Percentiles rank a stretch among this genome's conserved stretches.
Conservation (phyloP, 139 green algal genomes). For the Nannochloris sp. region DNA sequence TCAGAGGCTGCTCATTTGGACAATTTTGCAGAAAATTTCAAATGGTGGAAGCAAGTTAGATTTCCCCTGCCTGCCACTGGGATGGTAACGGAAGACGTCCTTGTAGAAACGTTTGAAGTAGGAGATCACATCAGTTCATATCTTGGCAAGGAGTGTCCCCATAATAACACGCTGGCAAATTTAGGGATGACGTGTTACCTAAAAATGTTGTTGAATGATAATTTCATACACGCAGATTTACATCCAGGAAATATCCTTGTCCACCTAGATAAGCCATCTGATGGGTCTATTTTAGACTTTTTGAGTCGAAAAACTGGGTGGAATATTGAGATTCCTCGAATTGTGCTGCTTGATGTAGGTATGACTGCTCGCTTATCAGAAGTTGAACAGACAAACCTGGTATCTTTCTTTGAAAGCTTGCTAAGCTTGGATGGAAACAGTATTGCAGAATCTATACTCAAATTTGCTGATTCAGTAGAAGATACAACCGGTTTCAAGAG, state of each 20-base stretch:
- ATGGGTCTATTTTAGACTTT: not conserved
- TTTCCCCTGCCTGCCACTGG: slow-evolving; percentile 23
- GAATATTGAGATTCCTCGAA: slow-evolving; percentile 23
- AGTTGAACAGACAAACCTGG: slow-evolving; percentile 68
- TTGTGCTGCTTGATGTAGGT: slow-evolving; percentile 80
- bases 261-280: not conserved
- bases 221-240: slow-evolving; percentile 91
- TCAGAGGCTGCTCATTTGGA: slow-evolving; percentile 74
- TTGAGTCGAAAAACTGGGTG: not conserved
- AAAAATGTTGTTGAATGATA: slow-evolving; percentile 84
- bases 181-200: slow-evolving; percentile 80
- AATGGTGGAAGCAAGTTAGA: slow-evolving; percentile 13
- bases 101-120: slow-evolving; percentile 91
- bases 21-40: slow-evolving; percentile 70
- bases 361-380: slow-evolving; percentile 73
- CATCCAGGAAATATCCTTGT: slow-evolving; percentile 93
- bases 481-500: slow-evolving; percentile 40
- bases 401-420: slow-evolving; percentile 75
- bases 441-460: slow-evolving; percentile 63
- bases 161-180: slow-evolving; percentile 61
- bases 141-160: slow-evolving; percentile 34
- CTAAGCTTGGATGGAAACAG: slow-evolving; percentile 47
- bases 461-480: slow-evolving; percentile 43
- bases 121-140: slow-evolving; percentile 55
- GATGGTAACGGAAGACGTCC: slow-evolving; percentile 46